Evolutionary conservation across 768 basidiomycete genomes (phyloP), one percentile per base, ranked within the genome.

Genomic region (Hygrocybe punicea): DNA sequence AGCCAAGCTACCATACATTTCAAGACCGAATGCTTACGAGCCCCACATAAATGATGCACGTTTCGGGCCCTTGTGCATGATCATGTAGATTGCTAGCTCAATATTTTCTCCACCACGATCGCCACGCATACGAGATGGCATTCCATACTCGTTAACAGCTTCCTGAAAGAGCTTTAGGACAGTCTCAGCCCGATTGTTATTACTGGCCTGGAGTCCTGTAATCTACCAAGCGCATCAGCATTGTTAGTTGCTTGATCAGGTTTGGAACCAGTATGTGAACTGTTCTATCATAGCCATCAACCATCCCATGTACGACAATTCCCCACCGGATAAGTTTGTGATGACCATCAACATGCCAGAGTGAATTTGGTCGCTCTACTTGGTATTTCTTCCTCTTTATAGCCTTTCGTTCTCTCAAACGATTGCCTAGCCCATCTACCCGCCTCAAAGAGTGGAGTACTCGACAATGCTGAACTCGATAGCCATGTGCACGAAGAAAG

Each of bases 61-160:
- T 29, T 69, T 65, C 0, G 62, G 58, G 3, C 77, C 76, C 6
- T 63, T 56, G 0, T 35, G 16, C 35, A 70, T 45, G 16, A 76
- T 69, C 77, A 78, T 78, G 19, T 58, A 69, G 0, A 69, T 49
- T 2, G 74, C 67, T 2, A 74, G 67, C 11, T 60, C 55, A 6
- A 60, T 61, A 58, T 78, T 78, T 58, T 77, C 73, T 0, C 69
- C 65, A 1, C 73, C 75, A 13, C 66, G 60, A 62, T 76, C 73
- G 1, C 68, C 72, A n/a, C 69, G 53, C 3, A 73, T 54, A 6
- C 70, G 57, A 6, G 69, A 73, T 9, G 75, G 75, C 14, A 60
- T 13, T 0, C 69, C 69, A 58, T 65, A 65, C 5, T 56, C 34
- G 1, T 44, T 3, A 17, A 69, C 49, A 6, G 65, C 68, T 10